Evolutionary conservation across 768 basidiomycete species (phyloP), one percentile per base, ranked within the genome.

Genomic region (Podaxis sp.): DNA sequence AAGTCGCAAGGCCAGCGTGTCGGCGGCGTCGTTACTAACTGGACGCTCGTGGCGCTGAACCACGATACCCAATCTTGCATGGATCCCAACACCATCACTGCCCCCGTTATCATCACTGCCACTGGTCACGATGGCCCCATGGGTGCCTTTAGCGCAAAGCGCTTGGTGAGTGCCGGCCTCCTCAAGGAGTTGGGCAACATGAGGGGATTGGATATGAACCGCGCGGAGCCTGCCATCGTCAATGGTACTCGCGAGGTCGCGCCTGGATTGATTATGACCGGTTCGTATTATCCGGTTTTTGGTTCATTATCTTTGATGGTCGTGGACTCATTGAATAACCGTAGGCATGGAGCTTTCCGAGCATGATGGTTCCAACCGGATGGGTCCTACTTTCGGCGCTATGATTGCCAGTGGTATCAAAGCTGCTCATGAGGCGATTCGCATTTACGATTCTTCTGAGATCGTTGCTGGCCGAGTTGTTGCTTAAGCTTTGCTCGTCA

Each of bases 71-170:
- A 91, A 74, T 87, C 85, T 7, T 87, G 84, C 77, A 87, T 88
- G 85, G 89, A 92, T 72, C 89, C 90, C 48, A 88, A 89, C 75
- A 89, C 87, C 9, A 88, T 92, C 73, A 92, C 89, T n/a, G 88
- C 90, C 4, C 90, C 90, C 0, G 78, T 92, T 11, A 76, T 90
- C 68, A 76, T 90, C 56, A 86, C 86, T 26, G 88, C 87, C 22
- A 89, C 89, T 4, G 90, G 90, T 11, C 89, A 91, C 68, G 90
- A 92, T 65, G 88, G 88, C 0, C 87, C 86, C 2, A 90, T 91
- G 86, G 90, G 90, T 49, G 90, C 90, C 2, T 92, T 92, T 77
- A 87, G 85, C 12, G 90, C 90, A 64, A 92, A 92, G 74, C 81
- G 90, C 40, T 80, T 92, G 59, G 89, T 90, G 49, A 89, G 88